A percentile compares a stretch with the other conserved stretches of the same genome.
Conservation (phyloP, 2,329 filamentous ascomycete genomes). For the Sordariomycetes sp. region DNA sequence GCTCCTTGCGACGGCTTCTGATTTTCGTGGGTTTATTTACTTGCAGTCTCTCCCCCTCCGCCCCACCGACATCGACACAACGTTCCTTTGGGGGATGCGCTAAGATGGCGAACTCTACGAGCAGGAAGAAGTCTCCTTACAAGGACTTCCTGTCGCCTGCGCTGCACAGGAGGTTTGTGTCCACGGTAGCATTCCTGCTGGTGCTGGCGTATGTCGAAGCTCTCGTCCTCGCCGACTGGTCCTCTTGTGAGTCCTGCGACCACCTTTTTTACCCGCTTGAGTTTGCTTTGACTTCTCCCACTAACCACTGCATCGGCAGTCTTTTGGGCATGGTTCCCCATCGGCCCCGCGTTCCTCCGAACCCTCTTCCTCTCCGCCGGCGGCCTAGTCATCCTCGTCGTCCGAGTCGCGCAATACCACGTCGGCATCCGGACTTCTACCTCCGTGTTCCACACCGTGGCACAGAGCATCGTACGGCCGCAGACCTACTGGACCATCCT, state of each 20-base stretch:
- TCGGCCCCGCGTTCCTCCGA: slow-evolving; percentile 64
- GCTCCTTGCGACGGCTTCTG: not conserved
- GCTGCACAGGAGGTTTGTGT: slow-evolving; percentile 75
- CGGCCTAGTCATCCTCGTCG: slow-evolving; percentile 64
- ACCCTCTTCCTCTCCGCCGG: slow-evolving; percentile 64
- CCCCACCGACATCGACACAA: not conserved
- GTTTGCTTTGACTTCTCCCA: not conserved
- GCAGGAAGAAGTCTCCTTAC: slow-evolving; percentile 37
- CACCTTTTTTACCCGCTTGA: not conserved
- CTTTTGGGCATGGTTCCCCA: slow-evolving; percentile 77
- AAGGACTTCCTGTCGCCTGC: slow-evolving; percentile 85
- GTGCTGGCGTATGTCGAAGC: slow-evolving; percentile 61
- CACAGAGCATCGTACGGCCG: slow-evolving; percentile 39
- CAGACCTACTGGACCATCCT: slow-evolving; percentile 56
- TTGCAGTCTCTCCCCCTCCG: slow-evolving; percentile 1
- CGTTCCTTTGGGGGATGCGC: slow-evolving; percentile 1
- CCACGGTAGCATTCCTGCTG: slow-evolving; percentile 57
- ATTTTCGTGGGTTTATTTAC: slow-evolving; percentile 2
- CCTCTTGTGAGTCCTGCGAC: slow-evolving; percentile 43
- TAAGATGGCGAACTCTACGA: slow-evolving; percentile 2
- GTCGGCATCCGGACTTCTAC: slow-evolving; percentile 58
- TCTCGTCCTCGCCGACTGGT: slow-evolving; percentile 51
- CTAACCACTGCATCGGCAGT: slow-evolving; percentile 27
- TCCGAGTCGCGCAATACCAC: slow-evolving; percentile 77
- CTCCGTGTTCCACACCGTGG: slow-evolving; percentile 53